phyloP scores from a whole-genome alignment of 2,329 filamentous ascomycete species.

The Aspergillus spinulosporus region DNA sequence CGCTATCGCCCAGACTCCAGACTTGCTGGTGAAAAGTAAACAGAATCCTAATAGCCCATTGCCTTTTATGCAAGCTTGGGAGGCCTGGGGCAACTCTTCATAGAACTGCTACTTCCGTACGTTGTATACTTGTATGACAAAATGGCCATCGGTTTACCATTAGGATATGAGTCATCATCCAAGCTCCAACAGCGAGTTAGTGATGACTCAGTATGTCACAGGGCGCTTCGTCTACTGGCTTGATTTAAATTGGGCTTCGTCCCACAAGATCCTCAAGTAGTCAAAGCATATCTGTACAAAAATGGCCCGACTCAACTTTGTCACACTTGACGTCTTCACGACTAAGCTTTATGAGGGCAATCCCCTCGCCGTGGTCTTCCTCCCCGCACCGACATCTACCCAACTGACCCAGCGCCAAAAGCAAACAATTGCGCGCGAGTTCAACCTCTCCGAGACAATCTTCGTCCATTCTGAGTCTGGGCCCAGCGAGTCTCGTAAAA shows the following conservation, averaged over 20 bases:
- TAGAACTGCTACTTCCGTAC: too few species aligned
- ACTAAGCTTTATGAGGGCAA: constrained; percentile 50
- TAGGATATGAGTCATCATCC: too few species aligned
- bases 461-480: constrained; percentile 47
- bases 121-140: too few species aligned
- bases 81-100: too few species aligned
- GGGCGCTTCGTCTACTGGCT: background rate
- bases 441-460: constrained; percentile 60
- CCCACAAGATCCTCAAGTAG: background rate
- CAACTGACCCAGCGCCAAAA: constrained; percentile 50
- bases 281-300: background rate
- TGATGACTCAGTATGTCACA: background rate
- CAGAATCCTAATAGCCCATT: too few species aligned
- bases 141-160: too few species aligned
- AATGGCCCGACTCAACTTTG: constrained; percentile 10
- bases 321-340: constrained; percentile 45
- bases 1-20: background rate
- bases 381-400: constrained; percentile 35
- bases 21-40: background rate
- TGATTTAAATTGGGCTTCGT: background rate
- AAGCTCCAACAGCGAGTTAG: too few species aligned
- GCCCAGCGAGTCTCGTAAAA: constrained; percentile 25
- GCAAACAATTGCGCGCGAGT: constrained; percentile 56
- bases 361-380: constrained; percentile 56
- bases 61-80: too few species aligned